Evolutionary conservation across 306 rosid species (phyloP).

Genomic region (Quercus variabilis): DNA sequence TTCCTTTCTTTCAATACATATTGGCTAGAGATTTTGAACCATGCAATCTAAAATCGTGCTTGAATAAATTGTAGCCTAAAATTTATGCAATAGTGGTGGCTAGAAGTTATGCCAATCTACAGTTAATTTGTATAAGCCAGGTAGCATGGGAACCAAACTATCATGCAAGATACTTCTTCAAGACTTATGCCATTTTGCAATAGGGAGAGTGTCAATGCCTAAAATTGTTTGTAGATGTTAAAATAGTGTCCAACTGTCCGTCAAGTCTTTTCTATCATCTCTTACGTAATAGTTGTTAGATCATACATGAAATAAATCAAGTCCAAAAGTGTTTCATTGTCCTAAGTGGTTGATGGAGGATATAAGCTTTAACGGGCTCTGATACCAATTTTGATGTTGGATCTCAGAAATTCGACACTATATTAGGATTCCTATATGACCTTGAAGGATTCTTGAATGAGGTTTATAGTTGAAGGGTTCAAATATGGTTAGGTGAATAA

Average conservation of each 20-base stretch:
- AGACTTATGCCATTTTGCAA: not conserved
- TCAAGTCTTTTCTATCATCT: not conserved
- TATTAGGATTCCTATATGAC: too few relatives aligned
- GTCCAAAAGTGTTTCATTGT: not conserved
- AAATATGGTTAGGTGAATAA: too few relatives aligned
- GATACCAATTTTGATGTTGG: too few relatives aligned
- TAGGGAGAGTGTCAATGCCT: not conserved
- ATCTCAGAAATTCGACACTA: too few relatives aligned
- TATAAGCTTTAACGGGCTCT: too few relatives aligned
- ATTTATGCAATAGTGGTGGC: not conserved
- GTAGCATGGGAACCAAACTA: not conserved
- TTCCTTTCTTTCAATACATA: not conserved
- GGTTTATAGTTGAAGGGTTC: too few relatives aligned
- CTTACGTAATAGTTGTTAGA: not conserved
- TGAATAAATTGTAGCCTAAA: not conserved
- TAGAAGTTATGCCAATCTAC: not conserved
- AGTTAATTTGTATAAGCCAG: not conserved
- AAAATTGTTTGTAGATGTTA: not conserved
- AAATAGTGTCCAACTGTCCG: not conserved
- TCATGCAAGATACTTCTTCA: not conserved
- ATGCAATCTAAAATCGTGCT: not conserved
- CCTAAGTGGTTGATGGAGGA: not conserved
- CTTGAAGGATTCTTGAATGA: too few relatives aligned
- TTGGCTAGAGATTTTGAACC: not conserved
- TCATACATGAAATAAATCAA: not conserved